These are phyloP conservation scores for Brettanomyces sp. DNA, from an alignment of 805 yeast species.

Conservation along the genomic window DNA sequence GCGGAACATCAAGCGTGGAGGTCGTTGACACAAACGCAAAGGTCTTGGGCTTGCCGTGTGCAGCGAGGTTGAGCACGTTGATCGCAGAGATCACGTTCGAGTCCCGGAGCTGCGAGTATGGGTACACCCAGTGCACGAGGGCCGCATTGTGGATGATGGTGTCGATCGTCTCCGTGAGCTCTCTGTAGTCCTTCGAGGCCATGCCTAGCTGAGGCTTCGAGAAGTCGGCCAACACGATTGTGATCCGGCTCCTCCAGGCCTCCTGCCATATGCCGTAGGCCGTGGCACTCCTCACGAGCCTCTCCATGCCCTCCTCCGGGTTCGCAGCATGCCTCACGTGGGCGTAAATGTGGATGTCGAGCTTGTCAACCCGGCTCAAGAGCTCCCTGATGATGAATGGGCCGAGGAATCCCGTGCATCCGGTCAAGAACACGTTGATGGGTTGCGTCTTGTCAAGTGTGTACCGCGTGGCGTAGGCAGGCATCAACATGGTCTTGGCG, in stretches of 20 bases:
- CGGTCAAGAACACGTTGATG: conserved; percentile 70
- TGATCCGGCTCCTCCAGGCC: conserved; percentile 44
- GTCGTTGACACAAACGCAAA: conserved; percentile 94
- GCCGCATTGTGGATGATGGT: conserved; percentile 95
- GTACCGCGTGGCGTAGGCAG: conserved; percentile 35
- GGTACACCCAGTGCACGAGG: conserved; percentile 96
- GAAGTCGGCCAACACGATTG: conserved; percentile 77
- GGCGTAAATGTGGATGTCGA: conserved; percentile 57
- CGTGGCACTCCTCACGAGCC: conserved; percentile 65
- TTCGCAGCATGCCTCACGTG: conserved; percentile 81
- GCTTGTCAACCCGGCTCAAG: conserved; percentile 38
- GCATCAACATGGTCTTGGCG: conserved; percentile 28
- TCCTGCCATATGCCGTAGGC: conserved; percentile 80
- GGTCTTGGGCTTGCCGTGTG: conserved; percentile 72
- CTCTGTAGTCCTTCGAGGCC: conserved; percentile 43
- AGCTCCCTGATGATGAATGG: conserved; percentile 77
- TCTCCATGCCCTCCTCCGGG: conserved; percentile 58
- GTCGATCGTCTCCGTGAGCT: conserved; percentile 55
- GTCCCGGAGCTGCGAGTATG: conserved; percentile 81
- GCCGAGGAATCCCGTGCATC: conserved; percentile 95
- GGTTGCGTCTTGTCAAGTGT: conserved; percentile 13
- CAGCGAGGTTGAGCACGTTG: conserved; percentile 71
- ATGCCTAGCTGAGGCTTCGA: conserved; percentile 68
- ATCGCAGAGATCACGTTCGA: conserved; percentile 88
- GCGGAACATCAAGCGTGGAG: conserved; percentile 78